phyloP scores from a whole-genome alignment of 176 grass and related monocot genomes.

The Triticum turgidum region DNA sequence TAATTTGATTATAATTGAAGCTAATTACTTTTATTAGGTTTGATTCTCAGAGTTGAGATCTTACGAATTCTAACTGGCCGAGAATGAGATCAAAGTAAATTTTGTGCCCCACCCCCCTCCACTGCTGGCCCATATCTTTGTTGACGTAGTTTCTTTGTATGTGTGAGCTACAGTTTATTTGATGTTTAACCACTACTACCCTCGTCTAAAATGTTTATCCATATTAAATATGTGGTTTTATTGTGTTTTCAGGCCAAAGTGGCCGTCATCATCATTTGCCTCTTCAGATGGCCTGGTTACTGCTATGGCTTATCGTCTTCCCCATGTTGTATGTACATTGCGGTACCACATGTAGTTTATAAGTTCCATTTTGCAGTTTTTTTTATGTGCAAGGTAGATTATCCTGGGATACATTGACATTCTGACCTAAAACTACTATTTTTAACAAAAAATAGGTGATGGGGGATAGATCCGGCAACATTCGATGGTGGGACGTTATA shows the following conservation, averaged over 20 bases:
- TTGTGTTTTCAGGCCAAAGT: constrained; percentile 82
- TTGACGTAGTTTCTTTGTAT: constrained; percentile 16
- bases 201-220: neutral
- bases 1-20: neutral
- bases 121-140: constrained; percentile 11
- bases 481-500: constrained; percentile 99
- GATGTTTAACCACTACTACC: constrained; percentile 17
- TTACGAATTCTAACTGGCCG: constrained; percentile 13
- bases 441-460: constrained; percentile 72
- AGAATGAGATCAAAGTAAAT: neutral
- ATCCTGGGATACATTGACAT: constrained; percentile 13
- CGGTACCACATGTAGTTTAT: constrained; percentile 5
- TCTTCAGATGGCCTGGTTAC: constrained; percentile 96
- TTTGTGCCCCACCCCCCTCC: neutral
- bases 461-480: constrained; percentile 96
- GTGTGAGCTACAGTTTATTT: constrained; percentile 26
- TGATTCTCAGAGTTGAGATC: neutral
- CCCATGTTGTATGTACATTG: constrained; percentile 83
- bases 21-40: neutral
- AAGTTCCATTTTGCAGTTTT: constrained; percentile 7
- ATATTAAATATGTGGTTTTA: constrained; percentile 14
- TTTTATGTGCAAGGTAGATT: constrained; percentile 25
- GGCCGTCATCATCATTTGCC: constrained; percentile 96
- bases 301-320: constrained; percentile 97
- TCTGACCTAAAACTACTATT: constrained; percentile 35